Conservation (phyloP, 208 protist species). For the Trypanosoma brucei region DNA sequence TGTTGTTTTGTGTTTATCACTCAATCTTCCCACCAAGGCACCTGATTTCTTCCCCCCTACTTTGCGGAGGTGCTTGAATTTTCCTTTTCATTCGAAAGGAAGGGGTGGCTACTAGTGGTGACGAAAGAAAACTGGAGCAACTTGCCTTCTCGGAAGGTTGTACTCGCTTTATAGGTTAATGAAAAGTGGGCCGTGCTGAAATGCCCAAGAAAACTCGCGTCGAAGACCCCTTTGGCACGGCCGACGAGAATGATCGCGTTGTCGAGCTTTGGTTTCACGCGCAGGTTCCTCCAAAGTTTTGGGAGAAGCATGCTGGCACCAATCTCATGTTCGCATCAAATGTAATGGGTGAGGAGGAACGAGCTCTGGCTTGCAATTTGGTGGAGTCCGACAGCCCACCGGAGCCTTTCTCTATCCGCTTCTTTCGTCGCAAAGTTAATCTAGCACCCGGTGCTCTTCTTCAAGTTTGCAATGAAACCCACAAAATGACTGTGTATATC, state of each 20-base stretch:
- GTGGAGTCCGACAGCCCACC: constrained; percentile 10
- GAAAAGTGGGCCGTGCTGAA: neutral
- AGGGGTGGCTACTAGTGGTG: too few relatives aligned
- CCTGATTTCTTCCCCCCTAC: too few relatives aligned
- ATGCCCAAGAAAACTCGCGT: constrained; percentile 17
- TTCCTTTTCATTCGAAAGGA: too few relatives aligned
- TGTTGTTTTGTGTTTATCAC: too few relatives aligned
- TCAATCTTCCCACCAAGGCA: too few relatives aligned
- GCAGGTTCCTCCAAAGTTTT: constrained; percentile 2
- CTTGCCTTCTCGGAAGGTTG: too few relatives aligned
- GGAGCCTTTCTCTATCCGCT: constrained; percentile 9
- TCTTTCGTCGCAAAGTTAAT: constrained; percentile 16
- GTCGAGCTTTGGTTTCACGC: constrained; percentile 24
- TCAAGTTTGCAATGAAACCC: constrained; percentile 8
- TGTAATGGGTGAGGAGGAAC: constrained; percentile 20
- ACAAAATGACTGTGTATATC: constrained; percentile 15
- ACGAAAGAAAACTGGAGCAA: too few relatives aligned
- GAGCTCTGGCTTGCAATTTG: constrained; percentile 3
- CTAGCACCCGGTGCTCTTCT: constrained; percentile 9
- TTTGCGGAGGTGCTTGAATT: too few relatives aligned
- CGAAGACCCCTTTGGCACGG: constrained; percentile 13
- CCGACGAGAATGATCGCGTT: constrained; percentile 25
- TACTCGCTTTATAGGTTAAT: neutral
- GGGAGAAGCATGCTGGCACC: constrained; percentile 2
- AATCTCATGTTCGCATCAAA: constrained; percentile 18